These are phyloP conservation scores for Flaveria bidentis DNA, from an alignment of 129 eudicot species.

Conservation along the genomic window DNA sequence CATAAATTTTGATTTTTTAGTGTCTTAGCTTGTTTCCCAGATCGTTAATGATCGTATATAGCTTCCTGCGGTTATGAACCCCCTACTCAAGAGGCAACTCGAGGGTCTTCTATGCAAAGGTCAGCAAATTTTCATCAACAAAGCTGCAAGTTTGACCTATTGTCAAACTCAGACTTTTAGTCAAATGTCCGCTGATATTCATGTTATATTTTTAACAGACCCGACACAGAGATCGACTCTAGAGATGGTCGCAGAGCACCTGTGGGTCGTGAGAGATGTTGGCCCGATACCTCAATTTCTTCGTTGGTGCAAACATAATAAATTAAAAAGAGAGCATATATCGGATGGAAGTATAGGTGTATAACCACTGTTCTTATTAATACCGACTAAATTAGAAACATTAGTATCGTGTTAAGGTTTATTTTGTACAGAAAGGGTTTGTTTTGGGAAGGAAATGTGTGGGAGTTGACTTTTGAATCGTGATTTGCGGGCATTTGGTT, in stretches of 20 bases:
- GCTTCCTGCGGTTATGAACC: slow-evolving; percentile 62
- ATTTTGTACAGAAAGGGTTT: neutral
- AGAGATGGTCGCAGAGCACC: slow-evolving; percentile 61
- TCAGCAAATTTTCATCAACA: slow-evolving; percentile 22
- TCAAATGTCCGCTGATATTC: neutral
- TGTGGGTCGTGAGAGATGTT: slow-evolving; percentile 42
- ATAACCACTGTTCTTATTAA: slow-evolving; percentile 23
- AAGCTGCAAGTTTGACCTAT: neutral
- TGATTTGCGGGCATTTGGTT: slow-evolving; percentile 8
- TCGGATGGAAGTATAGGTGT: slow-evolving; percentile 28
- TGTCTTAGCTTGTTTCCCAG: slow-evolving; percentile 36
- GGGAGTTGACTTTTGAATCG: slow-evolving; percentile 20
- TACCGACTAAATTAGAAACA: slow-evolving; percentile 29
- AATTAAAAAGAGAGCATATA: slow-evolving; percentile 26
- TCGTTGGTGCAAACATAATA: slow-evolving; percentile 72
- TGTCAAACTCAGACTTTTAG: neutral
- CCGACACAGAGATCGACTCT: slow-evolving; percentile 56
- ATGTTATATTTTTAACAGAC: slow-evolving; percentile 38
- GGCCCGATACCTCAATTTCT: slow-evolving; percentile 60
- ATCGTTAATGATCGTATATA: slow-evolving; percentile 60
- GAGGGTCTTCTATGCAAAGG: slow-evolving; percentile 98
- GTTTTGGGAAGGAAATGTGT: slow-evolving; percentile 27
- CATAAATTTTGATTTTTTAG: neutral
- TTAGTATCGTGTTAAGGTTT: slow-evolving; percentile 12
- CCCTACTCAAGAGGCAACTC: slow-evolving; percentile 59